These are phyloP conservation scores for Diutina pseudorugosa DNA, from an alignment of 1,139 yeast genomes.

Conservation along the genomic window DNA sequence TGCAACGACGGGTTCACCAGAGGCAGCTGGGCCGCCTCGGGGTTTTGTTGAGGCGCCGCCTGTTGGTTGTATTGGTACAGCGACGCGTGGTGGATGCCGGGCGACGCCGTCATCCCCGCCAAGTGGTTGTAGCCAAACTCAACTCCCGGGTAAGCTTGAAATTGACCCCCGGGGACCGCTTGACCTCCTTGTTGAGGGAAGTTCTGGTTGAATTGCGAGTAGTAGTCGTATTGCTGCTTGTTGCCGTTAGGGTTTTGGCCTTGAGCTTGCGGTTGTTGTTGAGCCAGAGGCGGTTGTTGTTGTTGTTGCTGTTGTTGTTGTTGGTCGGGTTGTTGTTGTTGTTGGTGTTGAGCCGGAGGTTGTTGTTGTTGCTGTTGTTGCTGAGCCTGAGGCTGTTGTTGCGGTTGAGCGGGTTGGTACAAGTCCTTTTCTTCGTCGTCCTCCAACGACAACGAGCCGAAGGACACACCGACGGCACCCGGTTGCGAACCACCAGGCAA, in stretches of 20 bases:
- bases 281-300: slow-evolving; percentile 9
- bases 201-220: slow-evolving; percentile 26
- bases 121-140: slow-evolving; percentile 2
- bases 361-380: slow-evolving; percentile 4
- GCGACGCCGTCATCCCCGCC: slow-evolving; percentile 1
- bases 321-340: background rate
- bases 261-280: slow-evolving; percentile 5
- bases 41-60: background rate
- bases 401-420: slow-evolving; percentile 10
- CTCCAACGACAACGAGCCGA: slow-evolving; percentile 31
- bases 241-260: slow-evolving; percentile 1
- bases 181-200: slow-evolving; percentile 24
- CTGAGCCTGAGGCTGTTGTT: slow-evolving; percentile 7
- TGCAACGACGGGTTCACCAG: slow-evolving; percentile 3
- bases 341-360: background rate
- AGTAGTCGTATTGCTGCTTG: slow-evolving; percentile 16
- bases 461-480: slow-evolving; percentile 45
- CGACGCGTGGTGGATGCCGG: background rate
- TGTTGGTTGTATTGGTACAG: background rate
- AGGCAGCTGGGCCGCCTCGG: background rate
- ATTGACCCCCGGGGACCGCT: background rate
- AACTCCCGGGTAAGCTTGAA: slow-evolving; percentile 1
- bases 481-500: slow-evolving; percentile 49
- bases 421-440: slow-evolving; percentile 3
- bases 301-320: slow-evolving; percentile 4